Evolutionary conservation across 1,284 basidiomycete genomes (phyloP).

Genomic region (Ustilago hordei): DNA sequence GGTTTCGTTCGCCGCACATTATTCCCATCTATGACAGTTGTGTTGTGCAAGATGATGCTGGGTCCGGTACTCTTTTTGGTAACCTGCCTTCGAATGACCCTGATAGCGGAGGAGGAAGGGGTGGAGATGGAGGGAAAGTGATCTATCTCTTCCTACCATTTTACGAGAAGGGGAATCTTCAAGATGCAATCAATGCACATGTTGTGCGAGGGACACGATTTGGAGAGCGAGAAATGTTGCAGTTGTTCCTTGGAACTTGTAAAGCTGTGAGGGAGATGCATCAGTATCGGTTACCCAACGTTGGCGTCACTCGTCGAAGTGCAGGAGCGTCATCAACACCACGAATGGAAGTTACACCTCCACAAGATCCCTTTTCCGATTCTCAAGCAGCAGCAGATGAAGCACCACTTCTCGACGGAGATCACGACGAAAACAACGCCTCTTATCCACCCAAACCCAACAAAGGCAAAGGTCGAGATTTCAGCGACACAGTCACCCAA

Average conservation of each 20-base stretch:
- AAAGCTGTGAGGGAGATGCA: constrained; percentile 94
- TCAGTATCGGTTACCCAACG: constrained; percentile 68
- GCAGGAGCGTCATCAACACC: constrained; percentile 17
- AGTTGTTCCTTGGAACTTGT: constrained; percentile 92
- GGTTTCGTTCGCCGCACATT: constrained; percentile 67
- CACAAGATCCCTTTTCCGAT: constrained; percentile 46
- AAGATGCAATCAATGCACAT: constrained; percentile 91
- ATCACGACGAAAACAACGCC: constrained; percentile 70
- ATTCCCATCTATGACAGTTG: constrained; percentile 67
- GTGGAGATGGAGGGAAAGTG: constrained; percentile 53
- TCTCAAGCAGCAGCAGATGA: constrained; percentile 19
- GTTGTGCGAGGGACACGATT: constrained; percentile 85
- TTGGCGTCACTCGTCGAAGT: constrained; percentile 28
- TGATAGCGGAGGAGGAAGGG: constrained; percentile 38
- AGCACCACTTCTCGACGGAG: constrained; percentile 70
- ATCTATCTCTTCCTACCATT: constrained; percentile 79
- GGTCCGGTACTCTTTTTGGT: constrained; percentile 47
- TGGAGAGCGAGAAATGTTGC: constrained; percentile 87
- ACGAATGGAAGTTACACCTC: constrained; percentile 42
- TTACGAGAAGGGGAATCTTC: constrained; percentile 86
- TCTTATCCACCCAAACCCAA: constrained; percentile 55
- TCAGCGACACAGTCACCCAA: constrained; percentile 33
- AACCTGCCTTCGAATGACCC: constrained; percentile 56
- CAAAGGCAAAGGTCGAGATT: constrained; percentile 45
- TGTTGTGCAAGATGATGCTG: constrained; percentile 63